Base-by-base conservation (phyloP, 2,329 filamentous ascomycete species). In the Apiospora koreana region DNA sequence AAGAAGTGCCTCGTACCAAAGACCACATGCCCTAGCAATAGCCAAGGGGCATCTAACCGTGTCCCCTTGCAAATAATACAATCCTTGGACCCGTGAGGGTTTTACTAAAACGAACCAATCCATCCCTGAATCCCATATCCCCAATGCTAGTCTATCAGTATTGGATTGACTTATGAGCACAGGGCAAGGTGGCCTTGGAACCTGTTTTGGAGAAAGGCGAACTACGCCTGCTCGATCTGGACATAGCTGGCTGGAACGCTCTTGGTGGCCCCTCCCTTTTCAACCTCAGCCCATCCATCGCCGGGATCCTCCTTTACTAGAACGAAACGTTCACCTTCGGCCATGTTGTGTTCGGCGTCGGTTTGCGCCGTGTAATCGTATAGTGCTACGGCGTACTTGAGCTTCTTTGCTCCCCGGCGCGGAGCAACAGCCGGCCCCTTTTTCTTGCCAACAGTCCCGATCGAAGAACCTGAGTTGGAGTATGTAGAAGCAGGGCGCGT, bases 201-300 rank as follows among this genome's bases (percentile, higher is more conserved):
- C 10, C 21, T 62, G 14, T 62, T 62, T 54, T 31, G 66, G 23
- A 25, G 66, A 23, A 21, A 38, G 45, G 66, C 66, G 25, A 43
- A 43, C 70, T 71, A 71, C 31, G 70, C 64, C 16, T 65, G 65
- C 18, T 71, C 77, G 50, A 92, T 88, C 81, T 94, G 92, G 71
- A 98, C 89, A 84, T 98, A 99, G 80, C 94, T 97, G 46, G 95
- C 95, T 64, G 96, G 96, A 69, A 99, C 96, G 80, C 94, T 97
- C 78, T 91, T 95, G 66, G 91, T 94, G 50, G 91, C 85, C 1
- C 95, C 95, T 23, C 94, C 94, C 81, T 94, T 94, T 84, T 98
- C 96, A 23, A 99, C 96, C 83, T 98, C 96, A 38, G 92, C 94
- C 96, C 96, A 99, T 0, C 96, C 96, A 83, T 98, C 96, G 1